Evolutionary conservation across 2,329 filamentous ascomycete genomes (phyloP), one percentile per base, ranked within the genome.

Genomic region (Hypoxylon sp.): DNA sequence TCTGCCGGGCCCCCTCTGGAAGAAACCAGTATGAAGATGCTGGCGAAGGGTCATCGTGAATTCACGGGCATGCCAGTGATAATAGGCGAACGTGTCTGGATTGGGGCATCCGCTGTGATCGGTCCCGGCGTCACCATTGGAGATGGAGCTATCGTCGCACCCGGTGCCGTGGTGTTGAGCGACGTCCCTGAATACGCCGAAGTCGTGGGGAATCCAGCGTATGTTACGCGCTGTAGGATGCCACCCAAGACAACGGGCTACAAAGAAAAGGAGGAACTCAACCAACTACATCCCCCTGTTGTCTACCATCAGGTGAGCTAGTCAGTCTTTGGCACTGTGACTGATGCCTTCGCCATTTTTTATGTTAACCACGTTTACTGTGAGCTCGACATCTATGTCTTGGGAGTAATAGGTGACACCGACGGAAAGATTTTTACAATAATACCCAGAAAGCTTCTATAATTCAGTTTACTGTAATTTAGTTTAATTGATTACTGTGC

Each of bases 61-160:
- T 2, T 47, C 1, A 37, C 51, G 2, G 51, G 56, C 6, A 32
- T 47, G 11, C 17, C 51, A 6, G 11, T 62, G 6, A 47, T 17
- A 6, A 59, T 67, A 11, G n/a, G 35, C 29, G 19, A 55, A 11
- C 11, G 35, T n/a, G 64, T 39, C 3, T 62, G 44, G 46, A 59
- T 67, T 15, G 64, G 64, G 2, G 54, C 53, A 8, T 59, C 58
- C 3, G 58, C 58, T 0, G 19, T 58, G 6, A 62, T 67, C 8
- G 58, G 64, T 6, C 64, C 64, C 1, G 58, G 64, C 2, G 48
- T 67, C 42, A 59, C 48, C 8, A 62, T 67, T 11, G 54, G 53
- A n/a, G 15, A 54, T 2, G 42, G 58, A 2, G 53, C 59, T 6
- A 8, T 51, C 1, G 21, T 63, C 17, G 46, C 29, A 32, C 15